Evolutionary conservation across 495 filamentous ascomycete species (phyloP).

Genomic region (Physcia stellaris): DNA sequence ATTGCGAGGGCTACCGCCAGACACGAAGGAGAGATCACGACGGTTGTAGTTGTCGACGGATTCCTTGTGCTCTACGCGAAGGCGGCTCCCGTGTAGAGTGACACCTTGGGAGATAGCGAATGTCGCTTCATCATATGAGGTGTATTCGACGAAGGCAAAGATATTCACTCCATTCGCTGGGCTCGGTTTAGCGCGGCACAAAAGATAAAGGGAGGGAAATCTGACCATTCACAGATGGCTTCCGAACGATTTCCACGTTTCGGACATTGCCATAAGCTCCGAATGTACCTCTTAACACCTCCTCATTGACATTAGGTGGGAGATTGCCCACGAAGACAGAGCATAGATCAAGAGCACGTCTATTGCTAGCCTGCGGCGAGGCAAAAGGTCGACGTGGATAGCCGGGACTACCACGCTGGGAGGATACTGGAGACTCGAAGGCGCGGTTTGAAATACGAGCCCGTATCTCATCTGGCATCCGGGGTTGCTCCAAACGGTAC

Average conservation of each 20-base stretch:
- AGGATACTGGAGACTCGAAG: constrained; percentile 1
- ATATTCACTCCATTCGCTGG: constrained; percentile 15
- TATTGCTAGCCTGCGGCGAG: constrained; percentile 4
- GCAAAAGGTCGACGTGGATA: background rate
- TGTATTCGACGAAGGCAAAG: constrained; percentile 45
- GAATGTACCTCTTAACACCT: constrained; percentile 26
- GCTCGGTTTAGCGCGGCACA: constrained; percentile 2
- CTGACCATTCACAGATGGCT: constrained; percentile 20
- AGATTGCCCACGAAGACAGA: constrained; percentile 40
- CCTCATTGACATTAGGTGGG: constrained; percentile 23
- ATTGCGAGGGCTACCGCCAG: constrained; percentile 9
- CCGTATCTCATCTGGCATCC: constrained; percentile 9
- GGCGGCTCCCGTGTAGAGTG: constrained; percentile 6
- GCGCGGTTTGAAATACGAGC: constrained; percentile 4
- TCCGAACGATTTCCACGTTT: constrained; percentile 27
- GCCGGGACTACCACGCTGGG: constrained; percentile 6
- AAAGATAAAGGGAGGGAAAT: background rate
- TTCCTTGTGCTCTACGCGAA: constrained; percentile 19
- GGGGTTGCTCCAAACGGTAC: constrained; percentile 17
- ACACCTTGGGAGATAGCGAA: constrained; percentile 20
- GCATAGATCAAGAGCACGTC: constrained; percentile 27
- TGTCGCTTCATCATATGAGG: constrained; percentile 20
- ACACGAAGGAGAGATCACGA: constrained; percentile 4
- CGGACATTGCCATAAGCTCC: constrained; percentile 25
- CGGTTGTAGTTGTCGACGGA: constrained; percentile 6